Conservation (phyloP, 1,284 basidiomycete species). For the Phenoliferia sp. region DNA sequence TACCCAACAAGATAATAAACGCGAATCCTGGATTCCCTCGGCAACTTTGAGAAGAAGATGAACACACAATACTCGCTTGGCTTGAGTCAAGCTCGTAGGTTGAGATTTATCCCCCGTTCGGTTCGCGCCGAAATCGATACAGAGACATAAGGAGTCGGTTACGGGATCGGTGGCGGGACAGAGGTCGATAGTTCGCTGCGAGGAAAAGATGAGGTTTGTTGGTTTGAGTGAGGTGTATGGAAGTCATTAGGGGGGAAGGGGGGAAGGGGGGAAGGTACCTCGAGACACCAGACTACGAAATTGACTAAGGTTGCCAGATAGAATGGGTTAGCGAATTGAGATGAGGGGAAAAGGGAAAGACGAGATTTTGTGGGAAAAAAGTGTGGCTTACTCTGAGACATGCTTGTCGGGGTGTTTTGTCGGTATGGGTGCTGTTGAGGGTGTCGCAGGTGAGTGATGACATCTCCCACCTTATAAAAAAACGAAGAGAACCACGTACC, state of each 20-base stretch:
- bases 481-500: conserved; percentile 14
- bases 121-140: conserved; percentile 37
- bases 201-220: not conserved
- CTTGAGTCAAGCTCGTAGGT: conserved; percentile 34
- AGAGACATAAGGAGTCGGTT: conserved; percentile 31
- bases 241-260: conserved; percentile 28
- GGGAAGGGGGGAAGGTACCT: conserved; percentile 38
- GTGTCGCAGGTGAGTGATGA: not conserved
- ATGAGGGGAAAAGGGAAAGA: not conserved
- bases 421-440: conserved; percentile 1
- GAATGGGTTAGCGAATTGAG: no score
- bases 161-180: conserved; percentile 28
- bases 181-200: conserved; percentile 42
- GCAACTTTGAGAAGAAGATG: not conserved
- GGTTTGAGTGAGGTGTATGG: not conserved
- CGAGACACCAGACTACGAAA: conserved; percentile 45
- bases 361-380: not conserved
- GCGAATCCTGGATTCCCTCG: not conserved
- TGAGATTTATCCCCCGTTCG: conserved; percentile 26
- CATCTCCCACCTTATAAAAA: not conserved
- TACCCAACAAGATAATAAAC: not conserved
- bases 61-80: conserved; percentile 23
- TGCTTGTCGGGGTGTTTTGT: conserved; percentile 21
- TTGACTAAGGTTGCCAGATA: no score
- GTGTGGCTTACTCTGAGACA: not conserved